phyloP scores from a whole-genome alignment of 23 red algal species.

The Agarophyton chilense region DNA sequence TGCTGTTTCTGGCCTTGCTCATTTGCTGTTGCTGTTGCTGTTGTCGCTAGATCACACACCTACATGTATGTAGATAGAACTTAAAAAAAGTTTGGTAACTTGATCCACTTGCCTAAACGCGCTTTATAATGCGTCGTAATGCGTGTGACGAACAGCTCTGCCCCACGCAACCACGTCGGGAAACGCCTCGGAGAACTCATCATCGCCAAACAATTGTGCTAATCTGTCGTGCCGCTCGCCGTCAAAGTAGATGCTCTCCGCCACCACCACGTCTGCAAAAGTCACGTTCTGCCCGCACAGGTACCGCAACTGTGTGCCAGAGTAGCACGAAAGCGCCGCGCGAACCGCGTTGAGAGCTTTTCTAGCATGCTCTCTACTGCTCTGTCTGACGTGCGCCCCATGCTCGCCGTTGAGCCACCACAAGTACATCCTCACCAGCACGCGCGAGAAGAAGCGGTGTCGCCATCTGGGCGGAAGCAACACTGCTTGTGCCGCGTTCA shows the following conservation, averaged over 20 bases:
- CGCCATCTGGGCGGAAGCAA: constrained; percentile 6
- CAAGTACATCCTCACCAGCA: constrained; percentile 14
- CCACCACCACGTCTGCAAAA: constrained; percentile 61
- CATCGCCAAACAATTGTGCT: constrained; percentile 37
- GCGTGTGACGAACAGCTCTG: constrained; percentile 35
- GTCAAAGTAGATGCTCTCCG: constrained; percentile 57
- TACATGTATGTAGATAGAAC: background rate
- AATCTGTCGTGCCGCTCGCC: background rate
- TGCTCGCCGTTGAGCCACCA: constrained; percentile 26
- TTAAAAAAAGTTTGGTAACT: background rate
- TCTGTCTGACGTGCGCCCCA: background rate
- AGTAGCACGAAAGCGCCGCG: constrained; percentile 19
- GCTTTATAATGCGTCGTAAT: constrained; percentile 3
- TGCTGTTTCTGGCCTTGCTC: constrained; percentile 2
- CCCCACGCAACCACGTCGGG: constrained; percentile 62
- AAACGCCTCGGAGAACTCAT: constrained; percentile 34
- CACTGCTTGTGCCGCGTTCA: constrained; percentile 7
- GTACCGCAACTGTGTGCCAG: constrained; percentile 40
- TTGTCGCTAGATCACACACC: background rate
- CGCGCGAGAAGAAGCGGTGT: background rate
- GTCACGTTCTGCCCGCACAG: constrained; percentile 38
- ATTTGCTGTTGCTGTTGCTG: constrained; percentile 58
- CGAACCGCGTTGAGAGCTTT: constrained; percentile 20
- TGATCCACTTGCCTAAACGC: background rate
- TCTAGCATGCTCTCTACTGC: constrained; percentile 15